Evolutionary conservation across 805 yeast genomes (phyloP), one percentile per base, ranked within the genome.

Genomic region (Metschnikowia arizonensis): DNA sequence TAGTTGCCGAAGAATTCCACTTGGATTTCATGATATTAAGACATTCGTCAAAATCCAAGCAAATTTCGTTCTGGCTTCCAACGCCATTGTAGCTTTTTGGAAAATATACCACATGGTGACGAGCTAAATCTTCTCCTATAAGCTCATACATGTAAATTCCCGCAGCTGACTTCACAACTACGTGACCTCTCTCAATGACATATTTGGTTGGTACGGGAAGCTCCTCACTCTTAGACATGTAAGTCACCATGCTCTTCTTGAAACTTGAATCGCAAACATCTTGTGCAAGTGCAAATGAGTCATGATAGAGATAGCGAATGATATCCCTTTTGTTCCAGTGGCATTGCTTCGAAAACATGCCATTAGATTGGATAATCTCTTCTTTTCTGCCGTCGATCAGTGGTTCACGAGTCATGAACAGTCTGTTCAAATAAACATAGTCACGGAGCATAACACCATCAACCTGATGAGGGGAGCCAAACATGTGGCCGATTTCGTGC

Each of bases 391-490:
- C 66, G 0, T 85, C 80, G 0, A 69, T 68, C 14, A 19, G 18
- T n/a, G 40, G 33, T 60, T 89, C 97, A 47, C 81, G 70, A 0
- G 95, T 80, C 68, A 83, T 72, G 59, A 89, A 93, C 9, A 88
- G 79, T 47, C 98, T 74, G 62, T 89, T 85, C 74, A 88, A 78
- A 47, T 83, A 79, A 17, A 82, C 72, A 60, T 90, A 93, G 47
- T 85, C 96, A 47, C 97, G 73, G 31, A 88, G 66, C 98, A 91
- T 93, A 23, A 91, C 85, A 15, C 98, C 98, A 53, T 75, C 70
- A 11, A 82, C 85, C 63, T 89, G 93, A 65, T 91, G 98, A 0
- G 98, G 97, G 52, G 91, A 85, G 0, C 97, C 96, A 33, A 91
- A 69, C 23, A 80, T 68, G 62, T 91, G 98, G 1, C 99, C 98